Percentiles rank a stretch among this genome's conserved stretches.
Evolutionary conservation across 495 filamentous ascomycete species (phyloP).

Genomic region (Pseudomonodictys pantanalensis): DNA sequence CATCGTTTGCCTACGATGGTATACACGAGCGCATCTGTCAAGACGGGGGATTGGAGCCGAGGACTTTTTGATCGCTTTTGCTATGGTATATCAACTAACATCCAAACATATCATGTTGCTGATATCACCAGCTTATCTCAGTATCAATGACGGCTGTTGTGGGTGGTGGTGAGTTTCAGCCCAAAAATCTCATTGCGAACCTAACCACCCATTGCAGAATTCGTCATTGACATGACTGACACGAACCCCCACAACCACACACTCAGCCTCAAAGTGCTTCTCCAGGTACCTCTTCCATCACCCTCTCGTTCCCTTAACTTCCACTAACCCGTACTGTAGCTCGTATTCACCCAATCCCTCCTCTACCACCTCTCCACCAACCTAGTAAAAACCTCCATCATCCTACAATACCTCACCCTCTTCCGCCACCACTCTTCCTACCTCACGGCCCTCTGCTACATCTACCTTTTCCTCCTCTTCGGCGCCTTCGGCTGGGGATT

Average conservation of each 20-base stretch:
- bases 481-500: constrained; percentile 32
- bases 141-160: constrained; percentile 15
- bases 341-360: constrained; percentile 36
- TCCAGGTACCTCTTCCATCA: no score
- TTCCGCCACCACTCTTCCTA: constrained; percentile 14
- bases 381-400: constrained; percentile 39
- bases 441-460: constrained; percentile 23
- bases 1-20: constrained; percentile 20
- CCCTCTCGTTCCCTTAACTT: background rate
- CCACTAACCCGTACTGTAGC: constrained; percentile 5
- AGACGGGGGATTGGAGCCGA: constrained; percentile 3
- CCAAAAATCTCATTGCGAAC: background rate
- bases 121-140: constrained; percentile 7
- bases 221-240: no score
- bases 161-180: constrained; percentile 2
- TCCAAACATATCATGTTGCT: no score
- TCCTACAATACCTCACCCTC: constrained; percentile 38
- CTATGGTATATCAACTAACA: constrained; percentile 20
- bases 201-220: no score
- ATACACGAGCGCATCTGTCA: constrained; percentile 27
- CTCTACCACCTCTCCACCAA: constrained; percentile 35
- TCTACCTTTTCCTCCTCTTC: constrained; percentile 26
- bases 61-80: constrained; percentile 33
- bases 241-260: no score
- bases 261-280: no score